Conservation (phyloP, 768 basidiomycete species). For the Termitomyces sp. region DNA sequence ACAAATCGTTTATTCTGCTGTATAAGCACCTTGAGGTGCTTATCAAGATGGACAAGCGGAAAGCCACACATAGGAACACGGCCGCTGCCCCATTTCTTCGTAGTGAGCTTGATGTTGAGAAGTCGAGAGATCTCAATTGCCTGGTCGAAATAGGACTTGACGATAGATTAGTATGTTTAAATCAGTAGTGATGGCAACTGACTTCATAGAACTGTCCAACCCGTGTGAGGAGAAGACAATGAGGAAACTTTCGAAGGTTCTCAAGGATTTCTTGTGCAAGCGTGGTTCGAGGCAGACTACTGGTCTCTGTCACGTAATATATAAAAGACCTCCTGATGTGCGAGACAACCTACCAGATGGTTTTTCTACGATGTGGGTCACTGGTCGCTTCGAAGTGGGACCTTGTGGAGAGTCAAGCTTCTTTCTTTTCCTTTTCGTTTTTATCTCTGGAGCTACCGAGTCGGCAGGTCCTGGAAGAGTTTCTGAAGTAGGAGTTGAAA, state of each 20-base stretch:
- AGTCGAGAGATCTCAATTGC: slow-evolving; percentile 72
- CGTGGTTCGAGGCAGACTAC: slow-evolving; percentile 29
- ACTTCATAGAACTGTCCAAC: slow-evolving; percentile 98
- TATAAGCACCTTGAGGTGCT: slow-evolving; percentile 81
- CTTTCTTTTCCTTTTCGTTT: slow-evolving; percentile 6
- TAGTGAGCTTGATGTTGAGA: slow-evolving; percentile 80
- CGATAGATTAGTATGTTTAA: not conserved
- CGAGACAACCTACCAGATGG: not conserved
- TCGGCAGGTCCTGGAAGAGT: not conserved
- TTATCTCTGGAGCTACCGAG: not conserved
- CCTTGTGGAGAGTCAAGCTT: not conserved
- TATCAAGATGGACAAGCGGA: slow-evolving; percentile 80
- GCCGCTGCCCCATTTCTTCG: slow-evolving; percentile 66
- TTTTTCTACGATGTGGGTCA: not conserved
- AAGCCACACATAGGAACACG: slow-evolving; percentile 88
- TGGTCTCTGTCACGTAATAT: slow-evolving; percentile 1
- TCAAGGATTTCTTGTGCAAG: slow-evolving; percentile 68
- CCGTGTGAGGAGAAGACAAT: slow-evolving; percentile 86
- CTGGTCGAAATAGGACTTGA: slow-evolving; percentile 94
- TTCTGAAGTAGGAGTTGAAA: not conserved
- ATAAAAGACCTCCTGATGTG: not conserved
- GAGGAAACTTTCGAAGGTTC: slow-evolving; percentile 75
- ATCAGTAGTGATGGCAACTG: not conserved
- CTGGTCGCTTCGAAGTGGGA: not conserved
- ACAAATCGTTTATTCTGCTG: slow-evolving; percentile 82